Base-by-base conservation (phyloP, 345 rosid species). In the Noccaea caerulescens region DNA sequence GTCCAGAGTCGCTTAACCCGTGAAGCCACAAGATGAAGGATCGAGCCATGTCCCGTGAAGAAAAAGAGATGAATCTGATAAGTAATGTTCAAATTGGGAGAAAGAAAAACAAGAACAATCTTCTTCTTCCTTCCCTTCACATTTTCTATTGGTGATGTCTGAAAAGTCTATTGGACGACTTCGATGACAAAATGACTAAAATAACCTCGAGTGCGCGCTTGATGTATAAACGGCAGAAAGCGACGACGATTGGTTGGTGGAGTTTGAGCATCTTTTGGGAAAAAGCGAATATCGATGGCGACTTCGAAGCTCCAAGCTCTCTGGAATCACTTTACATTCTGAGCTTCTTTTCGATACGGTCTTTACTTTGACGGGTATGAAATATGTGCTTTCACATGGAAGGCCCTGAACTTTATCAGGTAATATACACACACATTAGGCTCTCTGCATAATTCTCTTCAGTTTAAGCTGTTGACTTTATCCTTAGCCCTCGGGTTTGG, bases 281-380 rank as follows among this genome's bases (percentile, higher is more conserved):
- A 38, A 25, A 13, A 6, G 50, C 3, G 9, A n/a, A 47, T 44
- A 5, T 63, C 43, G 46, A 93, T 88, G 98, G 85, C 96, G 65
- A 37, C 96, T 37, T 87, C 94, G 42, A 91, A 82, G 85, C 85
- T 93, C 14, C 93, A 93, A 75, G 93, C 97, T 73, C 71, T 90
- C 7, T 93, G 97, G 98, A 93, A 87, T 81, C 98, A 90, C 71
- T 97, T 93, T 5, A 96, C 98, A n/a, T n/a, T n/a, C n/a, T n/a
- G n/a, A n/a, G n/a, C n/a, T n/a, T n/a, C n/a, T n/a, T n/a, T n/a
- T n/a, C n/a, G n/a, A n/a, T n/a, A n/a, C n/a, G n/a, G n/a, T n/a
- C n/a, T n/a, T n/a, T n/a, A n/a, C n/a, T n/a, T n/a, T n/a, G n/a
- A n/a, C n/a, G n/a, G n/a, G n/a, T n/a, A n/a, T n/a, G n/a, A n/a